Evolutionary conservation across 192 early-diverging fungal species (phyloP).

Genomic region (Coemansia sp.): DNA sequence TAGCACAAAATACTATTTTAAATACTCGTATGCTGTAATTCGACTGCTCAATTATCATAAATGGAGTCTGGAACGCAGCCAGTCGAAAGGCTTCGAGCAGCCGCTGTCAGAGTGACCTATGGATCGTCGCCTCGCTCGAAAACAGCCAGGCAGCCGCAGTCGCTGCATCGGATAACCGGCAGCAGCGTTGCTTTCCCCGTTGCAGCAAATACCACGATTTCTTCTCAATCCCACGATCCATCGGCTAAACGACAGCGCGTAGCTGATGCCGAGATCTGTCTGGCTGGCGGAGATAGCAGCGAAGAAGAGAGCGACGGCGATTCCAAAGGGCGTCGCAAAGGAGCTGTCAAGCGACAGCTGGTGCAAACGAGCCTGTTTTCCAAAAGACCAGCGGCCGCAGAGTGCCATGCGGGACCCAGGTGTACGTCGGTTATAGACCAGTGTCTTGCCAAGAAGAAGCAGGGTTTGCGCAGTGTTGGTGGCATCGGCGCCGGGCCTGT

Average conservation of each 20-base stretch:
- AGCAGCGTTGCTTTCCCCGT: neutral
- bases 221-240: too few species aligned
- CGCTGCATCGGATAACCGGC: neutral
- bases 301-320: slow-evolving; percentile 1
- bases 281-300: neutral
- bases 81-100: neutral
- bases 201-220: neutral
- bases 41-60: neutral
- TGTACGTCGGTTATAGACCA: neutral
- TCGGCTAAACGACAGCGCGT: neutral
- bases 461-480: neutral
- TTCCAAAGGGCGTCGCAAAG: neutral
- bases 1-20: neutral
- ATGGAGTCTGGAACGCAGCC: neutral
- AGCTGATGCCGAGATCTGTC: neutral
- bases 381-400: neutral
- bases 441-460: neutral
- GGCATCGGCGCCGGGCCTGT: neutral
- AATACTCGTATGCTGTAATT: neutral
- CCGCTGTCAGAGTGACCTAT: slow-evolving; percentile 19
- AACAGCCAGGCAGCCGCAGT: neutral
- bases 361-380: slow-evolving; percentile 25
- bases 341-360: slow-evolving; percentile 22
- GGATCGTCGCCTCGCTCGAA: slow-evolving; percentile 9
- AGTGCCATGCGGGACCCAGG: neutral